A percentile compares a stretch with the other conserved stretches of the same genome.
These are phyloP conservation scores for Dioscorea zingiberensis DNA, from an alignment of 106 monocot species.

Conservation along the genomic window DNA sequence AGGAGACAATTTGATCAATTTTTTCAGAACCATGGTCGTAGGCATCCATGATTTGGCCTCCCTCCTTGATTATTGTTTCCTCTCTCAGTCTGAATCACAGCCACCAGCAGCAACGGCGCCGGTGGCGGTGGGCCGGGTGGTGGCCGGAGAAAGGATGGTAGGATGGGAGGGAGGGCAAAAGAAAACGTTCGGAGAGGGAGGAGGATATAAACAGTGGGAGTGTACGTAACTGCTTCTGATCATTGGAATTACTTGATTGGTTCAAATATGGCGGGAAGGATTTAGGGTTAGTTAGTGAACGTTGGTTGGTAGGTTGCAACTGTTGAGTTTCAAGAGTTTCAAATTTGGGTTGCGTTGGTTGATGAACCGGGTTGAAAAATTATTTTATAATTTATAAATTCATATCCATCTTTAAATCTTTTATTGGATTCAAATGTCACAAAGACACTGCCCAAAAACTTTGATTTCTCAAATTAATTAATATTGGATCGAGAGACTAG, in stretches of 20 bases:
- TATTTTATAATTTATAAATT: too few relatives aligned
- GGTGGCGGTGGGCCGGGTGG: not conserved
- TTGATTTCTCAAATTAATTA: too few relatives aligned
- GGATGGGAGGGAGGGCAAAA: not conserved
- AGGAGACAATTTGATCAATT: not conserved
- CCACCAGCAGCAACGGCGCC: not conserved
- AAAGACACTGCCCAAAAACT: too few relatives aligned
- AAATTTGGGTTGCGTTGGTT: not conserved
- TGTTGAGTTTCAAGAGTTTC: not conserved
- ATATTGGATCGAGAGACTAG: too few relatives aligned
- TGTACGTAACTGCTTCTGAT: not conserved
- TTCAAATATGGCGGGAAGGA: not conserved
- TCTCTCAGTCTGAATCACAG: not conserved
- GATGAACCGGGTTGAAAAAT: too few relatives aligned
- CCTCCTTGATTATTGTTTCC: not conserved
- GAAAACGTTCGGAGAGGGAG: not conserved
- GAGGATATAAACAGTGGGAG: not conserved
- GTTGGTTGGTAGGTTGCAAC: constrained; percentile 3
- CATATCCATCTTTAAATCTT: too few relatives aligned
- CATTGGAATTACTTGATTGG: not conserved
- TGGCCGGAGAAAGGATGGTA: not conserved
- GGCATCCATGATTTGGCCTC: not conserved
- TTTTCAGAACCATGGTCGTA: not conserved
- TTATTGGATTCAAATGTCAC: too few relatives aligned
- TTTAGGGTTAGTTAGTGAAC: not conserved